A percentile compares a stretch with the other conserved stretches of the same genome.
Evolutionary conservation across 148 eudicot genomes (phyloP).

Genomic region (Beta vulgaris): DNA sequence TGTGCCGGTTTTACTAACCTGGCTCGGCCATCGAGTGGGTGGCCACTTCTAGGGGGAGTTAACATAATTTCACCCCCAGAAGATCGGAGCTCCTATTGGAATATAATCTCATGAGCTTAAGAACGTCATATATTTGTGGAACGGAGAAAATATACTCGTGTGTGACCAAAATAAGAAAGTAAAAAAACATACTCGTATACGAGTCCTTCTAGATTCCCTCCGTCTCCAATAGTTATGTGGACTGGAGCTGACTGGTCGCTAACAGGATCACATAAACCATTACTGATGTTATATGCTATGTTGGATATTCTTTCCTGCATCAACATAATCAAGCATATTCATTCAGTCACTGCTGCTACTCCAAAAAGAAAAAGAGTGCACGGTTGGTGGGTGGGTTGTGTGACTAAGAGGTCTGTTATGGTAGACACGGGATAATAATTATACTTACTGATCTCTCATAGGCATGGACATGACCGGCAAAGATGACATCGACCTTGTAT

Average conservation of each 20-base stretch:
- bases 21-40: too few relatives aligned
- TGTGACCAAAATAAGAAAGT: neutral
- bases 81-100: too few relatives aligned
- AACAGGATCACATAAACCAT: slow-evolving; percentile 52
- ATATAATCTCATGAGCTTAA: too few relatives aligned
- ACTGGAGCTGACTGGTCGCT: slow-evolving; percentile 70
- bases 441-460: slow-evolving; percentile 83
- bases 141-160: neutral
- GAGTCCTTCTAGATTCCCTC: slow-evolving; percentile 84
- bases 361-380: neutral
- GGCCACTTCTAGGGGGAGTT: too few relatives aligned
- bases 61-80: too few relatives aligned
- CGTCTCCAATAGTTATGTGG: slow-evolving; percentile 84
- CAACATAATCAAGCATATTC: neutral
- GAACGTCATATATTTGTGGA: too few relatives aligned
- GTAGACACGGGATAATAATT: neutral
- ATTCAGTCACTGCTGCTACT: neutral
- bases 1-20: too few relatives aligned
- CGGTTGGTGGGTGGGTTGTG: neutral
- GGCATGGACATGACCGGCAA: slow-evolving; percentile 92
- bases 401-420: neutral
- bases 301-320: slow-evolving; percentile 77
- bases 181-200: slow-evolving; percentile 48
- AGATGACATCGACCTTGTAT: slow-evolving; percentile 80
- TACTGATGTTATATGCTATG: slow-evolving; percentile 65